Conservation (phyloP, 805 yeast species). For the Pichia eremophila region DNA sequence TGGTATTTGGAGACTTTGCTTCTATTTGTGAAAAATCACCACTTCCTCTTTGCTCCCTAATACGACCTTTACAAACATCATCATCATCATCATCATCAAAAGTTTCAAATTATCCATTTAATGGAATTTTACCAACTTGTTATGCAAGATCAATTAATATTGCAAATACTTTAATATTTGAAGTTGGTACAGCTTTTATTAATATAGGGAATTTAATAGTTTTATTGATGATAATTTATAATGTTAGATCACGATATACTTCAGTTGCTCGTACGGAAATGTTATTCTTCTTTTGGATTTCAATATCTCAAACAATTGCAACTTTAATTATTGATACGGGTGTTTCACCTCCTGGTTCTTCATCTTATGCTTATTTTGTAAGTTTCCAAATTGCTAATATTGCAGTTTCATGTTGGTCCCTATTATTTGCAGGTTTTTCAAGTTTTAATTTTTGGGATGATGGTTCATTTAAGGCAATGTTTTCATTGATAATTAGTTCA, state of each 20-base stretch:
- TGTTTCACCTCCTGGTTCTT: slow-evolving; percentile 78
- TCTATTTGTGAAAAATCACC: slow-evolving; percentile 58
- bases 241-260: slow-evolving; percentile 77
- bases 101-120: slow-evolving; percentile 13
- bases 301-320: slow-evolving; percentile 47
- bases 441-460: slow-evolving; percentile 94
- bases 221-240: slow-evolving; percentile 60
- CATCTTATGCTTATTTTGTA: slow-evolving; percentile 71
- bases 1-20: slow-evolving; percentile 62
- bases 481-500: slow-evolving; percentile 44
- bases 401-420: slow-evolving; percentile 59
- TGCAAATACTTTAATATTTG: slow-evolving; percentile 87
- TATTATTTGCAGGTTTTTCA: slow-evolving; percentile 65
- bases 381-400: slow-evolving; percentile 70
- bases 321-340: slow-evolving; percentile 85
- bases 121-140: slow-evolving; percentile 69
- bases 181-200: slow-evolving; percentile 78
- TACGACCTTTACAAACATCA: slow-evolving; percentile 36
- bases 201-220: slow-evolving; percentile 67
- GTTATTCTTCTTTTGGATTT: slow-evolving; percentile 58
- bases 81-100: slow-evolving; percentile 24
- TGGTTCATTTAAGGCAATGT: slow-evolving; percentile 63
- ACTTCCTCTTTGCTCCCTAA: slow-evolving; percentile 71
- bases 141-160: slow-evolving; percentile 79
- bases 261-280: slow-evolving; percentile 91